phyloP scores from a whole-genome alignment of 2,329 filamentous ascomycete species.

The Aspergillus viridinutans region DNA sequence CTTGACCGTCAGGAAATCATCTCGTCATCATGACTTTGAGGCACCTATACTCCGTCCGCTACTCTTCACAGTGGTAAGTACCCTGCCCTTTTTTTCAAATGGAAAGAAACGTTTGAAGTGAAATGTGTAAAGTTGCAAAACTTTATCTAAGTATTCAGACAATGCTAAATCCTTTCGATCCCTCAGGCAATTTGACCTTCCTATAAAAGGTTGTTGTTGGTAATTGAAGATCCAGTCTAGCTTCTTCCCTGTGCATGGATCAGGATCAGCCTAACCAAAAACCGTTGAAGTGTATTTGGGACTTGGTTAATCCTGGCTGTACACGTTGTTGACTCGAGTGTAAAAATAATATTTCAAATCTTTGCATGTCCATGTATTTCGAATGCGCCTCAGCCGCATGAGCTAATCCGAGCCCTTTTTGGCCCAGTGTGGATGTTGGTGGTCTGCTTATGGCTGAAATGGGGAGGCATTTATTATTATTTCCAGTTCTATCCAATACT shows the following conservation, averaged over 20 bases:
- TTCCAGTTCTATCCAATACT: background rate
- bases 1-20: background rate
- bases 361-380: background rate
- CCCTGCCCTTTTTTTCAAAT: background rate
- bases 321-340: background rate
- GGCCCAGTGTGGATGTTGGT: background rate
- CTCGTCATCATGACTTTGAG: background rate
- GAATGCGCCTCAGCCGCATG: slow-evolving; percentile 18
- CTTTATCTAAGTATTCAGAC: too few relatives aligned
- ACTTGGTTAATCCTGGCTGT: background rate
- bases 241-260: background rate
- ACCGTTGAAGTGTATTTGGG: slow-evolving; percentile 16
- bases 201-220: slow-evolving; percentile 2
- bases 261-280: slow-evolving; percentile 9
- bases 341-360: background rate
- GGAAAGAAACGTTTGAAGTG: background rate
- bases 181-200: background rate
- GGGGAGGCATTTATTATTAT: background rate
- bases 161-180: background rate
- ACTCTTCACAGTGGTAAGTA: background rate
- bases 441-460: slow-evolving; percentile 1
- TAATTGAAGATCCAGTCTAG: slow-evolving; percentile 4
- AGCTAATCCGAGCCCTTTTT: background rate
- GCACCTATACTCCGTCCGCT: background rate
- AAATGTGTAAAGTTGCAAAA: too few relatives aligned